Conservation (phyloP, 2,329 filamentous ascomycete genomes). For the Lachnellula arida region DNA sequence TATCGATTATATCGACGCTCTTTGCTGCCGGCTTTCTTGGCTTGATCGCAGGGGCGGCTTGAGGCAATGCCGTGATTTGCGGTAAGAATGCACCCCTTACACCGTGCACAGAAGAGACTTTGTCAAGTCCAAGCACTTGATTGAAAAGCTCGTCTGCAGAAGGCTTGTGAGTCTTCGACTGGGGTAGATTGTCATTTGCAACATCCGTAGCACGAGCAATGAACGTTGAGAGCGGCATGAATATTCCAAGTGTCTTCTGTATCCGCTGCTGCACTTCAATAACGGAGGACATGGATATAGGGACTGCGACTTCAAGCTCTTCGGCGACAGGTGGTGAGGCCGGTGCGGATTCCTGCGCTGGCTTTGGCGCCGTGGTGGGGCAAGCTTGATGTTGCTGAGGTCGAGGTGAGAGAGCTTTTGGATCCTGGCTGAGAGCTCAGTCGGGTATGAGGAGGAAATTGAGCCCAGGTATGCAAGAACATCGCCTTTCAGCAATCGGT, state of each 20-base stretch:
- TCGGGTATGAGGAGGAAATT: constrained; percentile 68
- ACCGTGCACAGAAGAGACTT: constrained; percentile 43
- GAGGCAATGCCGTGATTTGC: constrained; percentile 58
- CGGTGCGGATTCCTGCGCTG: constrained; percentile 36
- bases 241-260: constrained; percentile 70
- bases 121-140: constrained; percentile 70
- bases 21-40: constrained; percentile 37
- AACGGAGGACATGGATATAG: constrained; percentile 75
- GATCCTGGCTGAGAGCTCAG: constrained; percentile 65
- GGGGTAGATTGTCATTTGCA: constrained; percentile 82
- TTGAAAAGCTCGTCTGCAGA: constrained; percentile 84
- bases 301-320: constrained; percentile 59
- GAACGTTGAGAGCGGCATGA: constrained; percentile 80
- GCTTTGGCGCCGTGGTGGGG: constrained; percentile 39
- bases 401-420: constrained; percentile 78
- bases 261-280: constrained; percentile 77
- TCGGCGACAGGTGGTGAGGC: constrained; percentile 40
- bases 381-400: constrained; percentile 90
- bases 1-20: constrained; percentile 75
- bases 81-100: constrained; percentile 65
- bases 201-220: constrained; percentile 78
- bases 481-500: constrained; percentile 90
- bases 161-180: constrained; percentile 57
- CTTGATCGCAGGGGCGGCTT: constrained; percentile 35
- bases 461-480: constrained; percentile 83